Evolutionary conservation across 2,329 filamentous ascomycete genomes (phyloP), one percentile per base, ranked within the genome.

Genomic region (Cladosporium sphaerospermum): DNA sequence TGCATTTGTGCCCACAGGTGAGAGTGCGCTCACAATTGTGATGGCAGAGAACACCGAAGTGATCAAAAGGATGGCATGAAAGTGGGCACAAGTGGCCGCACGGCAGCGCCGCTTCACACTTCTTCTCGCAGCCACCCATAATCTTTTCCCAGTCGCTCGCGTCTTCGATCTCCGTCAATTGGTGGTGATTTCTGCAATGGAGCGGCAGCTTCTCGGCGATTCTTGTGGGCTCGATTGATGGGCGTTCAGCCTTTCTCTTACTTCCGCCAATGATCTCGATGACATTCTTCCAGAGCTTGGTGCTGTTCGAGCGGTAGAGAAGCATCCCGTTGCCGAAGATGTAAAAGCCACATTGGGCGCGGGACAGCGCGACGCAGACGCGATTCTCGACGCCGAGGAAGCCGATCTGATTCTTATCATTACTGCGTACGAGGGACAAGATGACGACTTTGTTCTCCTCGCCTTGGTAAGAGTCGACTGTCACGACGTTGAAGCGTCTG

Each of bases 381-480:
- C 82, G 75, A 57, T 85, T 84, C 34, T 76, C 74, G 10, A 86
- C 82, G 1, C 78, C 75, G 1, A 95, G 74, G 60, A 96, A 96
- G 0, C 91, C 91, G 31, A 90, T 84, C 0, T 74, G 72, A 4
- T 71, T 64, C 1, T 71, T 62, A 1, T 65, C 58, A 34, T 85
- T 86, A 58, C 85, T 90, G 41, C 91, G 80, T 3, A 93, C 89
- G 0, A 95, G 73, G 0, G 90, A 95, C 0, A 96, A 73, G 2
- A 96, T 66, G 9, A 96, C 77, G 8, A 96, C 75, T 19, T 91
- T 86, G 57, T 95, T 96, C 65, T 96, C 89, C 62, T 96, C 89
- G 10, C 90, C 90, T 67, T 96, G 90, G 63, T 92, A 96, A 0
- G 86, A 88, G 63, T 96, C 91, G 0, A 96, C 88, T 0, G 90